Base-by-base conservation (phyloP, 371 early-diverging fungal species). In the Umbelopsis sp. region DNA sequence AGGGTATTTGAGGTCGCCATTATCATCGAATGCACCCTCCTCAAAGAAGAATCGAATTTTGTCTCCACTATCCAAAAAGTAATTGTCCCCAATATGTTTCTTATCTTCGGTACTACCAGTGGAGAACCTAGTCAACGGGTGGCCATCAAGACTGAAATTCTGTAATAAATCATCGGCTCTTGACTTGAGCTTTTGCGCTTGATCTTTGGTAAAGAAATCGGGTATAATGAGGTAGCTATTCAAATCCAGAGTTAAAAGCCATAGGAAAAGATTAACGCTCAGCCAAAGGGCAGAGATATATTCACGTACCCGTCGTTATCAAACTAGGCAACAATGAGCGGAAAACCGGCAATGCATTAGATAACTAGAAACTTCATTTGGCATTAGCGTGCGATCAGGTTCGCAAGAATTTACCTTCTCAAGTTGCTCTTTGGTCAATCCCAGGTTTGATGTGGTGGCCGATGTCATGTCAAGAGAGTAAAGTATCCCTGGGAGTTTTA, bases 1-100 rank as follows among this genome's bases (percentile, higher is more conserved):
- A 16, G 83, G 81, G 24, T 90, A 89, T 3, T 76, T 74, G 16
- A 96, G 74, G 11, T 85, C 72, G 12, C 92, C 92, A 18, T 86
- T 74, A 20, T 75, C 78, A 64, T 92, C 90, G 66, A 95, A 85
- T 1, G 95, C 95, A 29, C 82, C 92, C 63, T 92, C 93, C 72
- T 96, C 96, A 68, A 96, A 93, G 71, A 97, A 97, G 78, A 84
- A 96, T 11, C 92, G 86, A 65, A 95, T 80, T 71, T 95, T 93
- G 76, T 95, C 93, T 22, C 94, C 93, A 1, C 92, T 92, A 38
- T 76, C 80, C 44, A 96, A 77, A 79, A 96, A 96, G 77, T 97
- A 97, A 22, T 92, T 91, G 70, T 96, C 95, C 14, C 94, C 92
- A 24, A 92, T 86, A 76, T 95, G 94, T 62, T 88, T 80, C 35